These are phyloP conservation scores for Hirsutella thompsonii DNA, from an alignment of 2,329 filamentous ascomycete species.

Conservation along the genomic window DNA sequence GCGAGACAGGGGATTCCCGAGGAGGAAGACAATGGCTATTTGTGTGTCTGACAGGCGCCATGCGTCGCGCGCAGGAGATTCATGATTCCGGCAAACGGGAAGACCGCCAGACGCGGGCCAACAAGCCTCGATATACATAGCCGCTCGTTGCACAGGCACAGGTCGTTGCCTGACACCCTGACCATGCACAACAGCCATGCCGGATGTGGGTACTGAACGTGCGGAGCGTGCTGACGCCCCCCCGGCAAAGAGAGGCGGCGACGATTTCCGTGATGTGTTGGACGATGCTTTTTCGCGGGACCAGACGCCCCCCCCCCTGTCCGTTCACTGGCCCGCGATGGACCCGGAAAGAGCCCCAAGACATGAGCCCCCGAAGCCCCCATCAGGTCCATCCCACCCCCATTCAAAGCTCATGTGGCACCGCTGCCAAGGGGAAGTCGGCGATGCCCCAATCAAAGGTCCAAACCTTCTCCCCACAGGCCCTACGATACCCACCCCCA, in stretches of 20 bases:
- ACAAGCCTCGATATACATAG: neutral
- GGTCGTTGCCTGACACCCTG: neutral
- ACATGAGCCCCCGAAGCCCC: neutral
- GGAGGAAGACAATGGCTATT: constrained; percentile 6
- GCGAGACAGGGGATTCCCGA: constrained; percentile 4
- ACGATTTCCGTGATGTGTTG: no score
- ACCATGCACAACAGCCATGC: neutral
- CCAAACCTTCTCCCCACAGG: constrained; percentile 3
- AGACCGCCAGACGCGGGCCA: neutral
- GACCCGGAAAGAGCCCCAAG: neutral
- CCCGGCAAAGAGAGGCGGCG: neutral
- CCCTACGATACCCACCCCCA: constrained; percentile 1
- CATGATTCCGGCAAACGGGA: constrained; percentile 1
- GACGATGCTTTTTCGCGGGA: neutral
- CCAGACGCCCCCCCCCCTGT: no score
- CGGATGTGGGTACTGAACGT: neutral
- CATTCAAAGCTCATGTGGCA: no score
- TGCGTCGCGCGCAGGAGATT: constrained; percentile 3
- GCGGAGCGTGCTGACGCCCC: neutral
- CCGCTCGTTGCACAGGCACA: neutral
- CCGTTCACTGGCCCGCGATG: no score
- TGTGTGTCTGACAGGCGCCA: neutral
- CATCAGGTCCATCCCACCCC: no score
- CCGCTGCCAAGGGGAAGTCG: neutral
- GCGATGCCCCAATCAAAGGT: neutral